Evolutionary conservation across 202 grass and related monocot genomes (phyloP).

Genomic region (Cymbopogon flexuosus): DNA sequence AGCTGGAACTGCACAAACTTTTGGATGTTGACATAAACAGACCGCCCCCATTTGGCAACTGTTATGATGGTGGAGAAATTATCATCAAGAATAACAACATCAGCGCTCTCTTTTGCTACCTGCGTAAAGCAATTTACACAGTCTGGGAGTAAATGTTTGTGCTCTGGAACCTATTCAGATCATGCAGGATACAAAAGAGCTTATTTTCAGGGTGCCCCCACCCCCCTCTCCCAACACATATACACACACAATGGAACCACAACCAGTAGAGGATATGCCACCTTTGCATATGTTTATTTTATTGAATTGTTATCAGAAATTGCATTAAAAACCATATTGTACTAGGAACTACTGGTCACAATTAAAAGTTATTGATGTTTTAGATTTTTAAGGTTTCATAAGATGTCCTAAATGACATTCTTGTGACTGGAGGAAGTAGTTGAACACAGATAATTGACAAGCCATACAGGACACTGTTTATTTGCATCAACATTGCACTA

Average conservation of each 20-base stretch:
- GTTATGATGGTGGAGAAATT: conserved; percentile 94
- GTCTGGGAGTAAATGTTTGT: conserved; percentile 4
- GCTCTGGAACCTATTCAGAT: background rate
- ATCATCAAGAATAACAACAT: conserved; percentile 84
- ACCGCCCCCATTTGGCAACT: conserved; percentile 89
- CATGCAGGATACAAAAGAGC: background rate
- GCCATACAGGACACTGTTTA: background rate
- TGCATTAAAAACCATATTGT: too few species aligned
- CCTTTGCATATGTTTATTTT: background rate
- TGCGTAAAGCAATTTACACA: conserved; percentile 31
- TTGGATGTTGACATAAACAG: conserved; percentile 89
- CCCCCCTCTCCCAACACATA: background rate
- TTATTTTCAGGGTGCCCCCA: background rate
- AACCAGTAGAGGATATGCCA: too few species aligned
- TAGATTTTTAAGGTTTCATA: too few species aligned
- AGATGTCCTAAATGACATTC: too few species aligned
- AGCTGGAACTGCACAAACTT: conserved; percentile 98
- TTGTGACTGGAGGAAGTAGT: background rate
- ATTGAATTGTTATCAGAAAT: background rate
- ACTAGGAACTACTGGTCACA: too few species aligned
- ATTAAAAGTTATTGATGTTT: too few species aligned
- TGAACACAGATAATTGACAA: background rate
- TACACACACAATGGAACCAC: too few species aligned
- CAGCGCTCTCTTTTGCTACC: conserved; percentile 91
- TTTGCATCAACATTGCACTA: background rate